Percentiles rank a stretch among this genome's conserved stretches.
phyloP scores from a whole-genome alignment of 495 filamentous ascomycete species.

The Usnea hakonensis region DNA sequence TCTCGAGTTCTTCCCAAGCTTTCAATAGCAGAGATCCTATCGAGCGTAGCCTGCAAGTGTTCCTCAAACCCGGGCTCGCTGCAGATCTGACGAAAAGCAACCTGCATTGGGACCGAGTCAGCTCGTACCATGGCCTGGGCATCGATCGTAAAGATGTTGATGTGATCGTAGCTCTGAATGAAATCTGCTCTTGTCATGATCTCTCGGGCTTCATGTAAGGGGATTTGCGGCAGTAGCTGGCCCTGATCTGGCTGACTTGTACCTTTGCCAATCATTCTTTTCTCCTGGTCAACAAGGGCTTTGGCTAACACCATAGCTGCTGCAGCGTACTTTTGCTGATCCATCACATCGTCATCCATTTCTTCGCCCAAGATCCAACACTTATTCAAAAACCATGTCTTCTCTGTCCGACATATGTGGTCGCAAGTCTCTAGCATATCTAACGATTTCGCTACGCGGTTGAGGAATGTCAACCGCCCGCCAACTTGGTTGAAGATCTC shows the following conservation, averaged over 20 bases:
- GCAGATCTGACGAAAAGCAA: constrained; percentile 80
- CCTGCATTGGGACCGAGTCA: constrained; percentile 92
- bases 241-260: constrained; percentile 56
- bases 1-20: constrained; percentile 86
- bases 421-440: constrained; percentile 74
- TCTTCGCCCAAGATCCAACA: constrained; percentile 86
- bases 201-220: constrained; percentile 76
- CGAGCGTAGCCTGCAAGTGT: constrained; percentile 71
- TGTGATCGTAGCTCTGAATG: constrained; percentile 82
- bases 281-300: constrained; percentile 73
- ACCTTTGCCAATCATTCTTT: constrained; percentile 46
- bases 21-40: constrained; percentile 84
- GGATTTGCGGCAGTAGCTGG: constrained; percentile 73
- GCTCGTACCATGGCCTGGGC: constrained; percentile 80
- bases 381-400: constrained; percentile 89
- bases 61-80: constrained; percentile 63
- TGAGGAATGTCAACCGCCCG: constrained; percentile 77
- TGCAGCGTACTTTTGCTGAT: constrained; percentile 91
- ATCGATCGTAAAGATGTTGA: constrained; percentile 94
- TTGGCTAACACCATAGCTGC: constrained; percentile 91
- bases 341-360: constrained; percentile 99
- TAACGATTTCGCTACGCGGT: constrained; percentile 70
- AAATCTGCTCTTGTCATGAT: constrained; percentile 96
- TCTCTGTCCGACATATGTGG: constrained; percentile 71
- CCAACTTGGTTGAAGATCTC: constrained; percentile 79